Base-by-base conservation (phyloP, 1,284 basidiomycete genomes). In the Leccinum subfulvum region DNA sequence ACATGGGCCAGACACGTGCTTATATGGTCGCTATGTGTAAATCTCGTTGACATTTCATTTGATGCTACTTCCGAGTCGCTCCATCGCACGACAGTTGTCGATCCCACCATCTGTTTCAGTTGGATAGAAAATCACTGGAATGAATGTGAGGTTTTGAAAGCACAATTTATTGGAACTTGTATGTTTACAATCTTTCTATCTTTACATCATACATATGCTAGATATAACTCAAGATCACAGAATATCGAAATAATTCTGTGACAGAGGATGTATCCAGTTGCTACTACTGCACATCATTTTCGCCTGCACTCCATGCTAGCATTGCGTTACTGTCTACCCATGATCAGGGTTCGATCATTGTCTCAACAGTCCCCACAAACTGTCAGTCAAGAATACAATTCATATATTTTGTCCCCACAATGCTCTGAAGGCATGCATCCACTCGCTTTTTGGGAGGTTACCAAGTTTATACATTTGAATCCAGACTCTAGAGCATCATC, bases 21-120 rank as follows among this genome's bases (percentile, higher is more conserved):
- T 49, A 57, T 26, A 3, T 14, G 47, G 13, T 57, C 16, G 53
- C 53, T 3, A 60, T 60, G 59, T 55, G 54, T 60, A 56, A 49
- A 54, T 18, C 30, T 9, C 30, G 1, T 30, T 30, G 8, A 30
- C 30, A 8, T 30, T 30, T 30, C 30, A 9, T 30, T 11, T n/a
- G 41, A 4, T 16, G n/a, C 41, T 16, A 16, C 41, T 9, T 44
- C 8, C 3, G 7, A n/a, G 23, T 26, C 23, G 23, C 41, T 16
- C 41, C 41, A 44, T 18, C 8, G 14, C n/a, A 44, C 16, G 8
- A 44, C 8, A 60, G 53, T 60, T 35, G 21, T 60, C 4, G 14
- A 60, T 4, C 54, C 59, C 3, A 60, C 18, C 3, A 56, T 60
- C 11, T 3, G 3, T 8, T 53, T 60, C 14, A 56, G 1, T 14